These are phyloP conservation scores for Aspergillus bertholletiae DNA, from an alignment of 495 filamentous ascomycete species.

Conservation along the genomic window DNA sequence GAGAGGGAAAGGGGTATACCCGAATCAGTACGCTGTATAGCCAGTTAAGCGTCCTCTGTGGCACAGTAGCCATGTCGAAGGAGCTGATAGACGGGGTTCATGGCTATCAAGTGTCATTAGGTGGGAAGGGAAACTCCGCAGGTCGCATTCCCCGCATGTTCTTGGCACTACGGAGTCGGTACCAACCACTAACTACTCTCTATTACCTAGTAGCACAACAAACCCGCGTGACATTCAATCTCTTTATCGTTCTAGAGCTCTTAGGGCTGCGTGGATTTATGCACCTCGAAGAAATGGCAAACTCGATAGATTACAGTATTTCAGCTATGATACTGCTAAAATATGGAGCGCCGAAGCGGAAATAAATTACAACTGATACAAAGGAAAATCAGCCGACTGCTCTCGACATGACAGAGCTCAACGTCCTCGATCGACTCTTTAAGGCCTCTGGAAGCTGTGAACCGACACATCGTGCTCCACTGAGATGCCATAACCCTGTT, in stretches of 20 bases:
- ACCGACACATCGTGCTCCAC: conserved; percentile 36
- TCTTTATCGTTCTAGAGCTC: too few relatives aligned
- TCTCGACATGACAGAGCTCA: not conserved
- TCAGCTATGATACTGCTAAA: not conserved
- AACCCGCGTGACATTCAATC: not conserved
- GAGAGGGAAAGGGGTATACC: conserved; percentile 40
- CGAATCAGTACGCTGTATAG: conserved; percentile 85
- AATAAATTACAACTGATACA: not conserved
- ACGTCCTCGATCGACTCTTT: not conserved
- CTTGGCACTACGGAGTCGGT: not conserved
- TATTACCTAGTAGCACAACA: not conserved
- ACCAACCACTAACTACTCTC: not conserved
- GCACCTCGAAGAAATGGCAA: too few relatives aligned
- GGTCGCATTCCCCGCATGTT: not conserved
- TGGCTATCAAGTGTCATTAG: too few relatives aligned
- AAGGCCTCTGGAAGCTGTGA: conserved; percentile 3
- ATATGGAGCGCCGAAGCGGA: not conserved
- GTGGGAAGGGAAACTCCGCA: not conserved
- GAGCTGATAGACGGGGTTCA: conserved; percentile 4
- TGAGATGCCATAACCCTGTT: conserved; percentile 22
- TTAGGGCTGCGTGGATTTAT: too few relatives aligned
- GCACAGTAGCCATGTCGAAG: conserved; percentile 66
- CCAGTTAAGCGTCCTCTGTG: conserved; percentile 90
- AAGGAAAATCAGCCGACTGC: not conserved
- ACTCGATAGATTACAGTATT: too few relatives aligned